Evolutionary conservation across 768 basidiomycete species (phyloP).

Genomic region (Scleroderma bovista): DNA sequence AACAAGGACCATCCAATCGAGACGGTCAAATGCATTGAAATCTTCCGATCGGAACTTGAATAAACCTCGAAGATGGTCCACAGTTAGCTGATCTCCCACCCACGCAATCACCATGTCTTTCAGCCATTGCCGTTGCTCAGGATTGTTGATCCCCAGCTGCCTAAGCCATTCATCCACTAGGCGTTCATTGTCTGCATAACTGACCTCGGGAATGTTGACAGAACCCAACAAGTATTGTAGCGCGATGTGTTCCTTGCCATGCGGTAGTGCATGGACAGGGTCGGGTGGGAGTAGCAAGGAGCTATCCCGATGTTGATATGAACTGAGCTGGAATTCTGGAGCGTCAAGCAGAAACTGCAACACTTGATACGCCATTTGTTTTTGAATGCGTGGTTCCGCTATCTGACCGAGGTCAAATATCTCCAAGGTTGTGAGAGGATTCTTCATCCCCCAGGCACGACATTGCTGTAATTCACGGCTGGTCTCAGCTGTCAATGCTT

Average conservation of each 20-base stretch:
- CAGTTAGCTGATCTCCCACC: constrained; percentile 23
- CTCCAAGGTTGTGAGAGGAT: constrained; percentile 4
- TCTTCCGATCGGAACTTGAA: constrained; percentile 8
- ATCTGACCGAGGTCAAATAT: no score
- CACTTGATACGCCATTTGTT: no score
- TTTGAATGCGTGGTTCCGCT: no score
- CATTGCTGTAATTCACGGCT: not conserved
- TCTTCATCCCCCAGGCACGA: constrained; percentile 1
- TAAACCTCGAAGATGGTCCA: constrained; percentile 9
- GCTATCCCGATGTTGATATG: no score
- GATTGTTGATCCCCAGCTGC: constrained; percentile 6
- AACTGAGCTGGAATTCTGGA: no score
- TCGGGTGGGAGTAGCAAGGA: no score
- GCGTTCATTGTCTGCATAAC: constrained; percentile 18
- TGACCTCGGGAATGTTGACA: constrained; percentile 1
- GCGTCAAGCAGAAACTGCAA: no score
- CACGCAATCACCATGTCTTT: constrained; percentile 14
- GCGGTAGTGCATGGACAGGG: no score
- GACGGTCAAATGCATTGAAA: constrained; percentile 9
- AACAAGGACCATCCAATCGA: constrained; percentile 8
- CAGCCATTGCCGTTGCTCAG: not conserved
- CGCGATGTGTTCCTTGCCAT: no score
- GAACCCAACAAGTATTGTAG: no score
- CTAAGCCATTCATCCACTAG: constrained; percentile 11
- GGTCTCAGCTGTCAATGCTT: not conserved